Evolutionary conservation across 768 basidiomycete genomes (phyloP), one percentile per base, ranked within the genome.

Genomic region (Suillus sp.): DNA sequence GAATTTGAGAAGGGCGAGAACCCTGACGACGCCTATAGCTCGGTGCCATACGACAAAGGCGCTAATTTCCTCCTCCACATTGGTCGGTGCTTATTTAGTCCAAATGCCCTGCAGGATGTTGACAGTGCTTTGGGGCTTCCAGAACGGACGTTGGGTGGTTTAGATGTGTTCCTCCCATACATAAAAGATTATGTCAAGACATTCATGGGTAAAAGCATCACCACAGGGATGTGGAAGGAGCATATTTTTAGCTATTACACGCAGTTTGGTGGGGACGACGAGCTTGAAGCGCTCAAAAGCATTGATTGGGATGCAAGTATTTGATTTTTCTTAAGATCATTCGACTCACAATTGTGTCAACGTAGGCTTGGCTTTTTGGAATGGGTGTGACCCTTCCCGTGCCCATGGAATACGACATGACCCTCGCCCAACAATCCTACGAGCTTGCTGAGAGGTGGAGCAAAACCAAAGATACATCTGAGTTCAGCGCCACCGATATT

Each of bases 21-120:
- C 70, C 86, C 91, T 1, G 91, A 95, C 70, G 89, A 89, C 55
- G 89, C 91, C 7, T 93, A 90, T 74, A 82, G 79, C 64, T 72
- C 80, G 58, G 80, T 97, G 51, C 91, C 95, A 1, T 96, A 96
- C 68, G 91, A 92, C 73, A 92, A 96, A 76, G 96, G 96, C 30
- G 83, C 92, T 8, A 96, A 95, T 72, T 87, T 99, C 68, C 78
- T 99, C 18, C 83, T 96, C 20, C 83, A 92, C 72, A 82, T 98
- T 25, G 95, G 91, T 91, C 61, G 61, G 81, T 68, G 18, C 8
- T 42, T 22, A 37, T 58, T 11, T 37, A 13, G 0, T 60, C 47
- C 13, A 1, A 42, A 14, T 14, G 7, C 25, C 8, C 13, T 48
- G 20, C 25, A 30, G 25, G n/a, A 27, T 25, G 18, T 37, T 47